These are phyloP conservation scores for Epichloe baconii DNA, from an alignment of 2,329 filamentous ascomycete genomes.

Conservation along the genomic window DNA sequence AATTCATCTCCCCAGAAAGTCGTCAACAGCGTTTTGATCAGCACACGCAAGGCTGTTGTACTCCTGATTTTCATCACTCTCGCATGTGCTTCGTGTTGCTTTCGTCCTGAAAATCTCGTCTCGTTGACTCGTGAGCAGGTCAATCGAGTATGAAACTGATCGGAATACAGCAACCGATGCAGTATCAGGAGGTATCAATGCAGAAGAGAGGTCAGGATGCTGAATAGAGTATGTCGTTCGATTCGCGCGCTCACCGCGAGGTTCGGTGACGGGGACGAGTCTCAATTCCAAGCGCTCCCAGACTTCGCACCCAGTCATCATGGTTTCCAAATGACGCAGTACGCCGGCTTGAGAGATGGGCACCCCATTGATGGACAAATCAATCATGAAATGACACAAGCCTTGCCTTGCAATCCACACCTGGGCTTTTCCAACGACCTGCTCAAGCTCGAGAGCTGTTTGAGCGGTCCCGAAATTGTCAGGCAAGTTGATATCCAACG, in stretches of 20 bases:
- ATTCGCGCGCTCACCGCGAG: conserved; percentile 6
- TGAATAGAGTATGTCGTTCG: conserved; percentile 22
- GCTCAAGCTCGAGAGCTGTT: conserved; percentile 13
- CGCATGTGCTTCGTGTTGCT: not conserved
- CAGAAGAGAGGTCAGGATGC: conserved; percentile 21
- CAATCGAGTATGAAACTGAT: conserved; percentile 14
- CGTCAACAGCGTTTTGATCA: conserved; percentile 18
- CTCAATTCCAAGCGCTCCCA: conserved; percentile 20
- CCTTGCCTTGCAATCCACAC: conserved; percentile 22
- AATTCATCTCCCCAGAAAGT: conserved; percentile 15
- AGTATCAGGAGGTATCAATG: conserved; percentile 15
- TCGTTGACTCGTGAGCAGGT: conserved; percentile 7
- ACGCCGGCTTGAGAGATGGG: conserved; percentile 6
- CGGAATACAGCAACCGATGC: conserved; percentile 15
- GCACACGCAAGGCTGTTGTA: conserved; percentile 8
- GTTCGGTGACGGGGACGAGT: conserved; percentile 11
- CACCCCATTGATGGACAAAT: conserved; percentile 11
- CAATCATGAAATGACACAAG: conserved; percentile 17
- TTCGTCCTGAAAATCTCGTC: not conserved
- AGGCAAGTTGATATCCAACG: conserved; percentile 16
- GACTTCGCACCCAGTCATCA: conserved; percentile 15
- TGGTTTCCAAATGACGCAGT: conserved; percentile 8
- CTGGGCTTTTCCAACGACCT: conserved; percentile 10
- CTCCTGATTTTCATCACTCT: conserved; percentile 3
- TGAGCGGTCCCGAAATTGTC: conserved; percentile 2